Conservation (phyloP, 352 stramenopile species). For the Pythium monospermum region DNA sequence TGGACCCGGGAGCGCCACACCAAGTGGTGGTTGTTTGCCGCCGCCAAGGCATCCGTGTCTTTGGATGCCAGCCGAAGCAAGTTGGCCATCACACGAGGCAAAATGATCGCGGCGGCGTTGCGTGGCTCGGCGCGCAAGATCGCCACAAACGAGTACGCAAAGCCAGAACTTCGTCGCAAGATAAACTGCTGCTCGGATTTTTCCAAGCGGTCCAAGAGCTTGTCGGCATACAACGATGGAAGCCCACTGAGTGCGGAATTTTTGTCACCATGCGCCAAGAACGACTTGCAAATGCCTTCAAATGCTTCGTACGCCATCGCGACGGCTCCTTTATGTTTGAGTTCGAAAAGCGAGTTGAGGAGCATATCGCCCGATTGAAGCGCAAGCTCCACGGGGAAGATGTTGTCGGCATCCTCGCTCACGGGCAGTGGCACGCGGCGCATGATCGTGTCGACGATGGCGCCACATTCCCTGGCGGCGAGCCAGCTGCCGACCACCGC, state of each 20-base stretch:
- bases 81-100: conserved; percentile 67
- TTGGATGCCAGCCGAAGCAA: conserved; percentile 59
- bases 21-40: conserved; percentile 30
- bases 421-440: conserved; percentile 44
- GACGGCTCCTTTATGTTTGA: conserved; percentile 88
- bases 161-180: conserved; percentile 80
- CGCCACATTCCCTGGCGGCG: conserved; percentile 72
- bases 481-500: conserved; percentile 86
- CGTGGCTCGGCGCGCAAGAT: conserved; percentile 84
- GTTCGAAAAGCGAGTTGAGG: conserved; percentile 76
- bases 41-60: conserved; percentile 45
- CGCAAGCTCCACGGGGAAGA: conserved; percentile 52
- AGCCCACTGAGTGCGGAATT: conserved; percentile 47
- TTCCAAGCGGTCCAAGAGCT: conserved; percentile 68
- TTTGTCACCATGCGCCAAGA: conserved; percentile 59
- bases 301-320: conserved; percentile 80
- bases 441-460: conserved; percentile 77
- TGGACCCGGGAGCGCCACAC: conserved; percentile 78
- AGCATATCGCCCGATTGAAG: conserved; percentile 62
- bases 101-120: conserved; percentile 68
- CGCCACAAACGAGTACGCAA: conserved; percentile 85
- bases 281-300: conserved; percentile 78
- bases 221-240: conserved; percentile 70
- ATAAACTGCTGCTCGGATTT: conserved; percentile 84
- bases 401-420: conserved; percentile 6